Evolutionary conservation across 352 stramenopile genomes (phyloP).

Genomic region (Chrysophaeum taylorii): DNA sequence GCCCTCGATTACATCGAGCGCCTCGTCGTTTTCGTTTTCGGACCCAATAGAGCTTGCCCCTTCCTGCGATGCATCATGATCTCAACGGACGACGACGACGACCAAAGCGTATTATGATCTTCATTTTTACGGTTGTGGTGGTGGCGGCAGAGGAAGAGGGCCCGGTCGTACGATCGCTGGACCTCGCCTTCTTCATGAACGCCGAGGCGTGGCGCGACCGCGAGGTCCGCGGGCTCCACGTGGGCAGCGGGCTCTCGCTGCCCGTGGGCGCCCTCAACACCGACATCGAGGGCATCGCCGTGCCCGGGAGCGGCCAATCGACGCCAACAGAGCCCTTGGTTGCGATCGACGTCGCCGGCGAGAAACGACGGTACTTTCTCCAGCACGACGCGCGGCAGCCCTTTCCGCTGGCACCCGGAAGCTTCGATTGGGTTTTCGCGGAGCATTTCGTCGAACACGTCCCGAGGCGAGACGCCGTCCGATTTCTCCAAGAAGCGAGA

Average conservation of each 20-base stretch:
- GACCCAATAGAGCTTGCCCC: too few species aligned
- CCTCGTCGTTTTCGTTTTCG: too few species aligned
- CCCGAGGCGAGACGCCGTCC: neutral
- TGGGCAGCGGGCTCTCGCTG: neutral
- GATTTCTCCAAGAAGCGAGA: neutral
- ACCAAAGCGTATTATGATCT: neutral
- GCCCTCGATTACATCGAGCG: too few species aligned
- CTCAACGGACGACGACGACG: neutral
- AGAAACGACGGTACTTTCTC: neutral
- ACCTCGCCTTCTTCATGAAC: neutral
- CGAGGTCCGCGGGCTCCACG: neutral
- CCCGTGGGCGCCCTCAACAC: neutral
- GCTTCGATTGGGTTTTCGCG: neutral
- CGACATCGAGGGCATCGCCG: neutral
- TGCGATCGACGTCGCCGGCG: neutral
- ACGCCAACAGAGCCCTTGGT: neutral
- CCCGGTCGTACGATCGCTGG: neutral
- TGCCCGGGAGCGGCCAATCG: neutral
- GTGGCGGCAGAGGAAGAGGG: neutral
- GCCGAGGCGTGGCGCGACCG: neutral
- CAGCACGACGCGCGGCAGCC: neutral
- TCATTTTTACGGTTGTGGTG: neutral
- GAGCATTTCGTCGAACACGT: constrained; percentile 11
- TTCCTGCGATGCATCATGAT: too few species aligned
- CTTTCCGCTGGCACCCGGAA: neutral